Percentiles rank a stretch among this genome's conserved stretches.
These are phyloP conservation scores for Tolypocladium sp. DNA, from an alignment of 2,329 filamentous ascomycete species.

Conservation along the genomic window DNA sequence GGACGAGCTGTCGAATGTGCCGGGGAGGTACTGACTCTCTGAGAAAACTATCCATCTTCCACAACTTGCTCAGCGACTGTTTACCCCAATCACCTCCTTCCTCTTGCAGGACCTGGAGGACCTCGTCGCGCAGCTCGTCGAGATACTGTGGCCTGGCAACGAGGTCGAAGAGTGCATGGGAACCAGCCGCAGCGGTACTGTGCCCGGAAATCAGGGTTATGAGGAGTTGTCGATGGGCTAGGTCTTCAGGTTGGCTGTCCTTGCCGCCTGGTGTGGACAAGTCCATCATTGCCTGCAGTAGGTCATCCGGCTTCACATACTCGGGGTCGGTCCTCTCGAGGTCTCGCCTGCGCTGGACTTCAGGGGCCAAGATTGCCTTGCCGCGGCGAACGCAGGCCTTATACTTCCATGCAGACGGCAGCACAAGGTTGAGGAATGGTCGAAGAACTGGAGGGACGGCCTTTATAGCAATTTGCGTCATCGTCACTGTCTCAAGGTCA, in stretches of 20 bases:
- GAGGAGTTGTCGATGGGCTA: slow-evolving; percentile 2
- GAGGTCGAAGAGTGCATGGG: slow-evolving; percentile 4
- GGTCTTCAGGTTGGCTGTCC: background rate
- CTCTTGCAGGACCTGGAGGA: background rate
- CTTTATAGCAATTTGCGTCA: slow-evolving; percentile 6
- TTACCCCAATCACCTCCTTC: slow-evolving; percentile 1
- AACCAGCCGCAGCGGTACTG: slow-evolving; percentile 5
- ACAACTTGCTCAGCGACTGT: slow-evolving; percentile 1
- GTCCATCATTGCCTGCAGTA: slow-evolving; percentile 6
- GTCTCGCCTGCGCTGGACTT: slow-evolving; percentile 2
- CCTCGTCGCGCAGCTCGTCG: slow-evolving; percentile 2
- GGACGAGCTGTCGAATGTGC: too few species aligned
- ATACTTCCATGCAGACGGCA: slow-evolving; percentile 1
- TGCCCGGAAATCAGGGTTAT: slow-evolving; percentile 4
- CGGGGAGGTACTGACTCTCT: slow-evolving; percentile 1
- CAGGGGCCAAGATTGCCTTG: slow-evolving; percentile 1
- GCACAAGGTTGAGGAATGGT: slow-evolving; percentile 2
- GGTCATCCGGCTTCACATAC: slow-evolving; percentile 1
- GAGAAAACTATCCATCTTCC: slow-evolving; percentile 8
- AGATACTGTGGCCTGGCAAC: slow-evolving; percentile 1
- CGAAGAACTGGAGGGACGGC: slow-evolving; percentile 1
- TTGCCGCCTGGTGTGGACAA: background rate
- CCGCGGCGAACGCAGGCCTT: background rate
- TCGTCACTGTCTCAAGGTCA: slow-evolving; percentile 1
- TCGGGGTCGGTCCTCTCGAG: background rate